Base-by-base conservation (phyloP, 371 early-diverging fungal species). In the Massospora cicadina region DNA sequence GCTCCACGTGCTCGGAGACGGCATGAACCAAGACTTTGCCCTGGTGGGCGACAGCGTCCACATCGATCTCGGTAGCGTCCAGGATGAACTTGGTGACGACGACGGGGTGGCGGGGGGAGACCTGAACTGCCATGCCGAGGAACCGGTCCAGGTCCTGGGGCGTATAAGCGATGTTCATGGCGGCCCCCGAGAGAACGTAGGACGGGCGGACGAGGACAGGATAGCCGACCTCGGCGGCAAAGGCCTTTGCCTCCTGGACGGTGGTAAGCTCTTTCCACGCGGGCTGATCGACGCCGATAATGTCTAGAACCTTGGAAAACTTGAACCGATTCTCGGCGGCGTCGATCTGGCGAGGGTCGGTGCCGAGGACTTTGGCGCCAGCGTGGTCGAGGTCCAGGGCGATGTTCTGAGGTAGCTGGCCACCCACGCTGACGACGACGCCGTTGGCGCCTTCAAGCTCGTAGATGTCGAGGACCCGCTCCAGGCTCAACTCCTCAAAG, bases 371-470 rank as follows among this genome's bases (percentile, higher is more conserved):
- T 70, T 87, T 85, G 69, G 89, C 89, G 65, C 84, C 83, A 75
- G 87, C 83, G 67, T 89, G 79, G 64, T 89, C 79, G 67, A 95
- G 74, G 5, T 87, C 81, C 56, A 95, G 74, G 2, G 95, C 93
- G 72, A 95, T 93, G 77, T 95, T 95, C 77, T 95, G 89, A 54
- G 96, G 93, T n/a, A 86, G 81, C 77, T 95, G 95, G 32, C 96
- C 96, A 67, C 96, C 96, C 81, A 94, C 88, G 67, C 87, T 81
- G 71, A 94, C 87, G 67, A 95, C 78, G 27, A 91, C 88, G 63
- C 94, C 95, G 21, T 78, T 71, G 1, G 91, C 79, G 5, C 77
- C 69, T 74, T 94, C 96, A 30, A 79, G 71, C 71, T 94, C 87
- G 68, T 96, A 96, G 68, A 96, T 94, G 76, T 96, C 95, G 68